Conservation (phyloP, 257 asterid genomes). For the Nicotiana sylvestris region DNA sequence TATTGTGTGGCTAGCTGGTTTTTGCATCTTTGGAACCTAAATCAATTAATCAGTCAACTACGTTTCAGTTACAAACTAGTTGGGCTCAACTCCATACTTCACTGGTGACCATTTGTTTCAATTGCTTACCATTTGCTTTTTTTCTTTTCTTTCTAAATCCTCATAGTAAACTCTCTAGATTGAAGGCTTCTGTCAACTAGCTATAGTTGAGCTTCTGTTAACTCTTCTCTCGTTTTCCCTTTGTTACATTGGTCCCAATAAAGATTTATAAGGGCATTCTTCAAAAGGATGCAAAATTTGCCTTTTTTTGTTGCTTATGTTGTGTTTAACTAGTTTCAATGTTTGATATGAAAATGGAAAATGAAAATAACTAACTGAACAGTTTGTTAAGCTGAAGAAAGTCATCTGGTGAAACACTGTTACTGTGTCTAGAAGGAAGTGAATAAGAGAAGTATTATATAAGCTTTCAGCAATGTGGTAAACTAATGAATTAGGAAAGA, state of each 20-base stretch:
- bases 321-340: background rate
- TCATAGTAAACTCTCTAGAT: too few relatives aligned
- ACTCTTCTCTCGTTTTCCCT: background rate
- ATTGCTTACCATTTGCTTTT: too few relatives aligned
- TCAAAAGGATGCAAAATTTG: background rate
- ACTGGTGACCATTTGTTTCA: too few relatives aligned
- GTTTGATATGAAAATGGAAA: background rate
- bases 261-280: background rate
- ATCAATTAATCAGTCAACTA: too few relatives aligned
- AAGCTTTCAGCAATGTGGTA: background rate
- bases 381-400: background rate
- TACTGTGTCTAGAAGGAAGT: background rate
- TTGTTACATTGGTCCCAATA: background rate
- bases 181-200: too few relatives aligned
- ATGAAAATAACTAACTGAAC: constrained; percentile 5
- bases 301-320: background rate
- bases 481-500: background rate
- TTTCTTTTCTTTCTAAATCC: too few relatives aligned
- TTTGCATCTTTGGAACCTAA: too few relatives aligned
- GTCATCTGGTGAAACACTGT: background rate
- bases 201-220: background rate
- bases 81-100: too few relatives aligned
- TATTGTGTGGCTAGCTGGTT: too few relatives aligned
- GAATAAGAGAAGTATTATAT: background rate
- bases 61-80: too few relatives aligned